Percentiles rank a stretch among this genome's conserved stretches.
These are phyloP conservation scores for Sugiyamaella sp. DNA, from an alignment of 1,139 yeast species.

Conservation along the genomic window DNA sequence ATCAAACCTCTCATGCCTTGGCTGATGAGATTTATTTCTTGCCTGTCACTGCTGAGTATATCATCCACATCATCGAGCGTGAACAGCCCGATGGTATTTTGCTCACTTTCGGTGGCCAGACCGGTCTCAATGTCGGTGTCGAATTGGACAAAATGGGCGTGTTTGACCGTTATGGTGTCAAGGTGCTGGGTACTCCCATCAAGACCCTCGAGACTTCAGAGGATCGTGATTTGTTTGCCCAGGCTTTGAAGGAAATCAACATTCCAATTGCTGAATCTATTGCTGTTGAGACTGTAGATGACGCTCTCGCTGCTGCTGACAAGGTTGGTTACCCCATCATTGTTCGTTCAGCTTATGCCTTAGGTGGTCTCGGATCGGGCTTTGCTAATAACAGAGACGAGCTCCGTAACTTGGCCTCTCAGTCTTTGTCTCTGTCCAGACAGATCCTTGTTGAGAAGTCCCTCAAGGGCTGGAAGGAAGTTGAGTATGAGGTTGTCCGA, in stretches of 20 bases:
- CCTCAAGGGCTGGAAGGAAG: conserved; percentile 98
- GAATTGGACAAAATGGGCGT: conserved; percentile 92
- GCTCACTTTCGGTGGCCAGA: conserved; percentile 97
- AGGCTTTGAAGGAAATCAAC: conserved; percentile 89
- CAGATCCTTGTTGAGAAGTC: conserved; percentile 97
- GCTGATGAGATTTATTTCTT: conserved; percentile 95
- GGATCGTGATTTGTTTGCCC: conserved; percentile 94
- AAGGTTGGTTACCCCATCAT: conserved; percentile 92
- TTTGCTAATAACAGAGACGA: conserved; percentile 85
- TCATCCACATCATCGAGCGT: conserved; percentile 89
- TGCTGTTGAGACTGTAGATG: conserved; percentile 93
- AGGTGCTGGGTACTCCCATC: conserved; percentile 96
- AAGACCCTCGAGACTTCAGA: conserved; percentile 93
- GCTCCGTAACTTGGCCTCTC: conserved; percentile 82
- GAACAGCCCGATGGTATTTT: conserved; percentile 96
- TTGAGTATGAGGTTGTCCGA: conserved; percentile 97
- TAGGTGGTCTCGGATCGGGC: conserved; percentile 98
- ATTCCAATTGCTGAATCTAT: conserved; percentile 96
- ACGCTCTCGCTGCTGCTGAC: conserved; percentile 85
- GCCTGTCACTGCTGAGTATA: conserved; percentile 96
- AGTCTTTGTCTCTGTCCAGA: conserved; percentile 86
- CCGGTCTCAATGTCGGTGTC: conserved; percentile 95
- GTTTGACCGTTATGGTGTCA: conserved; percentile 85
- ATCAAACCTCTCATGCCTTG: conserved; percentile 92
- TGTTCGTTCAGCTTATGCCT: conserved; percentile 95